These are phyloP conservation scores for Scheffersomyces ergatensis DNA, from an alignment of 805 yeast species.

Conservation along the genomic window DNA sequence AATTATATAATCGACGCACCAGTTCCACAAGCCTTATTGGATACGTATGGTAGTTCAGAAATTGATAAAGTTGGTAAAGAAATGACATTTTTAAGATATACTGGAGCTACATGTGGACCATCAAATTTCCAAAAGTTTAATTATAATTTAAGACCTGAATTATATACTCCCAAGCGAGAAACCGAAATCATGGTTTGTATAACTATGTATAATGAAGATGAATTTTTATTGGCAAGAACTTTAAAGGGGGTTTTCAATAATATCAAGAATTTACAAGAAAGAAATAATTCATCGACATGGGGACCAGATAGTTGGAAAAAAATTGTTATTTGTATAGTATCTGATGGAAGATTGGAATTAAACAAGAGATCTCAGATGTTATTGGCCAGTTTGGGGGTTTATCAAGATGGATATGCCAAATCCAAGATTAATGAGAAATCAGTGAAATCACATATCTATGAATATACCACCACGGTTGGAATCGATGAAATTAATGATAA, in stretches of 20 bases:
- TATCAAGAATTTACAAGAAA: slow-evolving; percentile 66
- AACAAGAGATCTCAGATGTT: slow-evolving; percentile 76
- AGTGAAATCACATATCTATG: slow-evolving; percentile 87
- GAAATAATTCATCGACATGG: slow-evolving; percentile 68
- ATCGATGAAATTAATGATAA: slow-evolving; percentile 65
- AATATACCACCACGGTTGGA: slow-evolving; percentile 90
- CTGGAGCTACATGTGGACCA: slow-evolving; percentile 94
- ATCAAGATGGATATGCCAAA: slow-evolving; percentile 95
- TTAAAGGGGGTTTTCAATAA: slow-evolving; percentile 89
- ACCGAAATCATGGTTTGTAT: slow-evolving; percentile 85
- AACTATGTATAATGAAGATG: slow-evolving; percentile 90
- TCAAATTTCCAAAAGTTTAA: slow-evolving; percentile 56
- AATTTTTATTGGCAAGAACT: slow-evolving; percentile 76
- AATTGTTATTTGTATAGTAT: slow-evolving; percentile 82
- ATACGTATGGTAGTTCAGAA: slow-evolving; percentile 31
- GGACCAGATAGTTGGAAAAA: slow-evolving; percentile 97
- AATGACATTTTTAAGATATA: slow-evolving; percentile 88
- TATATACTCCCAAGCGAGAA: slow-evolving; percentile 72
- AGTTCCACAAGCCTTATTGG: slow-evolving; percentile 35
- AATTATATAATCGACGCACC: slow-evolving; percentile 45
- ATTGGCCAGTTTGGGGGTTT: slow-evolving; percentile 83
- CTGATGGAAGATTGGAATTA: slow-evolving; percentile 88
- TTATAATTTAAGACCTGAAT: slow-evolving; percentile 80
- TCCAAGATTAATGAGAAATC: slow-evolving; percentile 79
- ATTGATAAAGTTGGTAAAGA: slow-evolving; percentile 42